Base-by-base conservation (phyloP, 2,329 filamentous ascomycete genomes). In the Cordyceps javanica region DNA sequence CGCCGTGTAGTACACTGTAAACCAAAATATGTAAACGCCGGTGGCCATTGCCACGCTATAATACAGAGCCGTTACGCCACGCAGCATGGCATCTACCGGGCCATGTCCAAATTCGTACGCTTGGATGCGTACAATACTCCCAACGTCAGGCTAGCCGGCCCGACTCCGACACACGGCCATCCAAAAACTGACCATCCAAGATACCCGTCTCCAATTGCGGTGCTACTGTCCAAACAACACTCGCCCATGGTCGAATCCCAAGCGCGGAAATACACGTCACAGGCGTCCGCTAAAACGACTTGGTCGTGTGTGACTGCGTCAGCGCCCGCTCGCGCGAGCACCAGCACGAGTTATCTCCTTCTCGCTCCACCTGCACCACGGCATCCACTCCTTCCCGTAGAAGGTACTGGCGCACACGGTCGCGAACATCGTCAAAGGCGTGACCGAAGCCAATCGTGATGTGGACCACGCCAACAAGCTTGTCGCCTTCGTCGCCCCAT, bases 291-390 rank as follows among this genome's bases (percentile, higher is more conserved):
- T 70, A 75, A 49, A 70, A 69, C 46, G 68, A 63, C 66, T 72
- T 73, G 45, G 72, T 63, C 39, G 70, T 66, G 41, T 62, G 63
- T 34, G 71, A 68, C 57, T 68, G 64, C 41, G 66, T 62, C 46
- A 66, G 59, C 21, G 65, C 64, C 23, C 71, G 68, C 50, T 67
- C 67, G 36, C 70, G 66, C 16, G 62, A 64, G 62, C 84, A 87
- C 83, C 84, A 87, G 64, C 83, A 87, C 21, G 74, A 77, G 41
- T 70, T 68, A 58, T 96, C 90, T 0, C 89, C 90, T 66, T 96
- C 91, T 48, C 87, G 78, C 72, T 97, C 93, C 1, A 96, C 89
- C 72, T 97, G 93, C 5, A 97, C 82, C 26, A 95, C 85, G 13
- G 91, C 83, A 66, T 96, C 87, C 73, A 97, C 88, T 42, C 85